A percentile compares a stretch with the other conserved stretches of the same genome.
Conservation (phyloP, 2,329 filamentous ascomycete genomes). For the Fusarium sp. region DNA sequence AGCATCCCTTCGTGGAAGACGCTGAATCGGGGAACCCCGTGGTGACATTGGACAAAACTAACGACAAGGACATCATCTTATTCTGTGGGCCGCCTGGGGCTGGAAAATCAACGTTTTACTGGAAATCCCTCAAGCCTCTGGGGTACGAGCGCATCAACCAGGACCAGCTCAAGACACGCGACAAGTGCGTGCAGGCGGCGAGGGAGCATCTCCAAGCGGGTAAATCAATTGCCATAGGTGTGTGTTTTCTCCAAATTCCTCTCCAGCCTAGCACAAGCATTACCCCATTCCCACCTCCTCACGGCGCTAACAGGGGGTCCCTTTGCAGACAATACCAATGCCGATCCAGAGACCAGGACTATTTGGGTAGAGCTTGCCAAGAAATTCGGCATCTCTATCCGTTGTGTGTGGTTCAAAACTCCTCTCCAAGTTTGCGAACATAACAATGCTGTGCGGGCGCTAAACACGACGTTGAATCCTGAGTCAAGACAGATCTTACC, state of each 20-base stretch:
- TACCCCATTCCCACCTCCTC: constrained; percentile 34
- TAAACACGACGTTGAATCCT: constrained; percentile 81
- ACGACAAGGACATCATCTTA: constrained; percentile 79
- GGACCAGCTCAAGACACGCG: constrained; percentile 81
- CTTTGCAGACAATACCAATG: constrained; percentile 90
- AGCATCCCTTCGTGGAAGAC: constrained; percentile 57
- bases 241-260: constrained; percentile 54
- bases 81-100: constrained; percentile 91
- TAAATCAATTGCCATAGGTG: constrained; percentile 82
- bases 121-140: constrained; percentile 79
- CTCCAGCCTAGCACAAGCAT: background rate
- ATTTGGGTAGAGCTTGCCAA: constrained; percentile 82
- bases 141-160: constrained; percentile 91
- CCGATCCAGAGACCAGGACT: constrained; percentile 80
- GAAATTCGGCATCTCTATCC: constrained; percentile 78
- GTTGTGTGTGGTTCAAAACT: constrained; percentile 88
- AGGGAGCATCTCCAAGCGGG: constrained; percentile 72
- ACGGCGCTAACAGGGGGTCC: constrained; percentile 29
- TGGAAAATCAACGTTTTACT: constrained; percentile 93
- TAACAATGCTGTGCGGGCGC: constrained; percentile 85
- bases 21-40: constrained; percentile 42
- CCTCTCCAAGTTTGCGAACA: constrained; percentile 79
- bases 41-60: constrained; percentile 69
- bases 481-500: constrained; percentile 82
- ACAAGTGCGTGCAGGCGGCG: constrained; percentile 80